Evolutionary conservation across 192 early-diverging fungal species (phyloP), one percentile per base, ranked within the genome.

Genomic region (Diversispora eburnea): DNA sequence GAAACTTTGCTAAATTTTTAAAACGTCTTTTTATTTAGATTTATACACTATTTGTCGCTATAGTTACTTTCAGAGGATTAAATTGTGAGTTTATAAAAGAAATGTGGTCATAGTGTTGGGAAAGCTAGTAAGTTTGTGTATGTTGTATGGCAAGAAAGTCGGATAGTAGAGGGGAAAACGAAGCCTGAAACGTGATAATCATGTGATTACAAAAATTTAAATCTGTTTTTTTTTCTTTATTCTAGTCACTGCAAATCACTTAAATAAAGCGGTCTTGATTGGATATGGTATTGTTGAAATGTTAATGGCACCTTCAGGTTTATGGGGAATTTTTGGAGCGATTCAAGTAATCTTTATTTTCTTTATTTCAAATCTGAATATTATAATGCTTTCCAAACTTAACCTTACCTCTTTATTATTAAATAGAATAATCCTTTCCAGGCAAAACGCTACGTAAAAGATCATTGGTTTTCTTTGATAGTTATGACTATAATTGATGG

Each of bases 261-360:
- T 62, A 17, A 62, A 39, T 6, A 10, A 62, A 62, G 9, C 60
- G 5, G 15, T 62, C 2, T 7, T 43, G 8, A 62, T 62, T 6
- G 60, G 60, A n/a, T 62, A 62, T 17, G 60, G 39, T n/a, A 15
- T 62, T 41, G 8, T 62, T 62, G 17, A 8, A 3, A 3, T 62
- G 9, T 17, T 62, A 39, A 8, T 62, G 1, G 60, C 60, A 10
- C 60, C 60, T 10, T 62, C 60, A 6, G 60, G 60, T 10, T n/a
- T 62, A 62, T 62, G 60, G 60, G 60, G 60, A 45, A 62, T 62
- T 62, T 17, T 62, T 62, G 60, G 60, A 62, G 33, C 60, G 8
- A 62, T 15, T n/a, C 39, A 42, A 60, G 3, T 39, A 25, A 60
- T 25, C 5, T 42, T 43, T 43, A 62, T 42, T 62, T 62, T 25